Evolutionary conservation across 2,329 filamentous ascomycete species (phyloP), one percentile per base, ranked within the genome.

Genomic region (Pseudonectria foliicola): DNA sequence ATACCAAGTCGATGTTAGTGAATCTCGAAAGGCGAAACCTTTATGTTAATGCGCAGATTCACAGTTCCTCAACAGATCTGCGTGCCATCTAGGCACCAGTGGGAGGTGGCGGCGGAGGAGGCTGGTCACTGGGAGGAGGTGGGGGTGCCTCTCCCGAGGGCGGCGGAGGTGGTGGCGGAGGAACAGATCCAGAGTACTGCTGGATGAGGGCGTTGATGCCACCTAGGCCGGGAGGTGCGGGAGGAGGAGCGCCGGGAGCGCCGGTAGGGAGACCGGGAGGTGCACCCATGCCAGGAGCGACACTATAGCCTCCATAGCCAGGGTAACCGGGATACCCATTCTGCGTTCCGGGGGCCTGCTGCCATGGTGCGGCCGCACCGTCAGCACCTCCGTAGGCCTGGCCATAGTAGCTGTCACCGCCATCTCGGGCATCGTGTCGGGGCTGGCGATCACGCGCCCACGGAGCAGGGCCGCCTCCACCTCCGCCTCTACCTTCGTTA

Each of bases 201-300:
- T 83, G 77, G 50, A 83, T 80, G 39, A 85, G 66, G 30, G 77
- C 74, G 53, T 73, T 79, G 41, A 82, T 65, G 27, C 75, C 76
- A 40, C 73, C 71, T 15, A 75, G 64, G 41, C 65, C 71, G 50
- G 75, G 71, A 29, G 73, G 71, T 38, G 68, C 71, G 40, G 66
- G 64, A 29, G 79, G 64, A 34, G 67, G 70, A 44, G 64, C 64
- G 36, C 63, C 62, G 39, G 67, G 66, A 43, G n/a, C n/a, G n/a
- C 61, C 62, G 29, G 54, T 49, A 40, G 52, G 60, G 44, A 64
- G 61, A 12, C 68, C 68, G 29, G 60, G 59, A 40, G 59, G 61
- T 13, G 61, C 54, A 11, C 53, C 60, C 54, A 62, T 60, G 30
- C 62, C 62, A n/a, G 62, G 61, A 35, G 60, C 54, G 34, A 74